Percentiles rank a stretch among this genome's conserved stretches.
Conservation (phyloP, 805 yeast species). For the Candida krabiensis region DNA sequence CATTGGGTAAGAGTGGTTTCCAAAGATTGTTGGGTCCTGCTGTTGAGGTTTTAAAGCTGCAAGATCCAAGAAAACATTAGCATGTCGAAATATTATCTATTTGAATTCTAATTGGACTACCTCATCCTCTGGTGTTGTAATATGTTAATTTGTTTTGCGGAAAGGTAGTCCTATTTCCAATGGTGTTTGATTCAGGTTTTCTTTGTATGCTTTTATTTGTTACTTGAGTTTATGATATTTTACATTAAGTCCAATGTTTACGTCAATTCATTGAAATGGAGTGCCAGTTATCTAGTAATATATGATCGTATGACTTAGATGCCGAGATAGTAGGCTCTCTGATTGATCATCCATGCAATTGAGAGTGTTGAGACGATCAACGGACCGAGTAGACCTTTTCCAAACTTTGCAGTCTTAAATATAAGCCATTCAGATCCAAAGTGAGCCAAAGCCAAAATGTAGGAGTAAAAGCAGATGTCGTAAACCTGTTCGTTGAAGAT, state of each 20-base stretch:
- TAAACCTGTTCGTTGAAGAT: conserved; percentile 68
- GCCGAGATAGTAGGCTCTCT: conserved; percentile 59
- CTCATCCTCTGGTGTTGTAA: background rate
- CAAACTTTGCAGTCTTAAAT: conserved; percentile 77
- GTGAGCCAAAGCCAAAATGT: conserved; percentile 79
- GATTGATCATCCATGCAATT: conserved; percentile 78
- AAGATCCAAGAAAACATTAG: conserved; percentile 67
- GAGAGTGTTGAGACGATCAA: conserved; percentile 73
- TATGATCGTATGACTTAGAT: background rate
- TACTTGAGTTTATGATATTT: too few species aligned
- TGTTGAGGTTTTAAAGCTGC: conserved; percentile 79
- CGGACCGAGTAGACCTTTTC: conserved; percentile 89
- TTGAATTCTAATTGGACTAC: background rate
- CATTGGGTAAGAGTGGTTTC: conserved; percentile 88
- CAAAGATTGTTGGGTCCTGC: conserved; percentile 94
- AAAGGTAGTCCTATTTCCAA: too few species aligned
- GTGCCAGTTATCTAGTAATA: background rate
- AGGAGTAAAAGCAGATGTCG: conserved; percentile 77
- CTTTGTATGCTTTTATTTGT: too few species aligned
- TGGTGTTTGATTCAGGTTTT: too few species aligned
- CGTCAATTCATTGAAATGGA: background rate
- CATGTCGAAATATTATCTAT: background rate
- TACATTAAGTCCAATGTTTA: too few species aligned
- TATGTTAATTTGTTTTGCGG: too few species aligned
- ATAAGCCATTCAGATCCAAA: conserved; percentile 81